These are phyloP conservation scores for Claviceps fusiformis DNA, from an alignment of 2,329 filamentous ascomycete genomes.

Conservation along the genomic window DNA sequence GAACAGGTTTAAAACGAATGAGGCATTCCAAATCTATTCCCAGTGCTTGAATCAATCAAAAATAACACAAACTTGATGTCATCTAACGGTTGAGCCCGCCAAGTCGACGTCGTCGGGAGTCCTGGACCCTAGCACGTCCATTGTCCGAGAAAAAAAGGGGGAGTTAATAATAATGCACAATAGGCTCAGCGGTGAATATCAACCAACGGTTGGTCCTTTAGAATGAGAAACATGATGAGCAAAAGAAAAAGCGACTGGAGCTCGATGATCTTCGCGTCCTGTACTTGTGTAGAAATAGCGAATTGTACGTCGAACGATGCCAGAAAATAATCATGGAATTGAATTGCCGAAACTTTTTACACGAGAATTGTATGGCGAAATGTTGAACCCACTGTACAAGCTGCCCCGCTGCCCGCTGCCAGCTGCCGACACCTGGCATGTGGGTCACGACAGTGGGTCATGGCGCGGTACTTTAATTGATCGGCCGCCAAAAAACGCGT, in stretches of 20 bases:
- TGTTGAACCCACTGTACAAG: neutral
- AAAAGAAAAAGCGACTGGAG: too few species aligned
- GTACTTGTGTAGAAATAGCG: neutral
- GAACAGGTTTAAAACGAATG: neutral
- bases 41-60: neutral
- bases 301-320: neutral
- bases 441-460: neutral
- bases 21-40: neutral
- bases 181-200: neutral
- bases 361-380: too few species aligned
- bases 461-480: slow-evolving; percentile 10
- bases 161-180: neutral
- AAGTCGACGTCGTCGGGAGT: neutral
- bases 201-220: neutral
- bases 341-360: too few species aligned
- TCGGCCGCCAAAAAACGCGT: slow-evolving; percentile 10
- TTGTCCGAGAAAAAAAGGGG: neutral
- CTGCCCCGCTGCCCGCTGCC: neutral
- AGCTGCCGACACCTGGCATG: neutral
- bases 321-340: neutral
- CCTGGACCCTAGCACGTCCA: neutral
- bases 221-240: neutral
- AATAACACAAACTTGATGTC: neutral
- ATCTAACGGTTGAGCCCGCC: neutral
- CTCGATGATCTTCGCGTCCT: neutral